These are phyloP conservation scores for Trichoderma cornu-damae DNA, from an alignment of 2,329 filamentous ascomycete genomes.

Conservation along the genomic window DNA sequence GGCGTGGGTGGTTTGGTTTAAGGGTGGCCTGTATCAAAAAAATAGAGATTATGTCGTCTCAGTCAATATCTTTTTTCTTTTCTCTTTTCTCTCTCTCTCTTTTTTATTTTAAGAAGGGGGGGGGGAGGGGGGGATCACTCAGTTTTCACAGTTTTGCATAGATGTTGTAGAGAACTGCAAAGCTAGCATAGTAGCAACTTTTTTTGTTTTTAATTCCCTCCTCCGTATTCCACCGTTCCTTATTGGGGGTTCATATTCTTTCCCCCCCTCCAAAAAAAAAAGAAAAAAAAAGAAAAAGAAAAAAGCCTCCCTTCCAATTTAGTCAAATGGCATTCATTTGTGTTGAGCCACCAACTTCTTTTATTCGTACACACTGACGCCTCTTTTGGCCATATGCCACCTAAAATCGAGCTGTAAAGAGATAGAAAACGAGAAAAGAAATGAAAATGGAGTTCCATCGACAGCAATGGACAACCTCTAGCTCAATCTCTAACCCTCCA, in stretches of 20 bases:
- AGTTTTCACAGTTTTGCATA: slow-evolving; percentile 11
- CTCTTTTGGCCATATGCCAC: slow-evolving; percentile 9
- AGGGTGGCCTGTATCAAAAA: slow-evolving; percentile 25
- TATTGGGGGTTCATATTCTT: neutral
- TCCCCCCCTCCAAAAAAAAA: neutral
- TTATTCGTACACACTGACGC: slow-evolving; percentile 25
- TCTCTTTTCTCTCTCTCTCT: too few relatives aligned
- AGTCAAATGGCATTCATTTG: slow-evolving; percentile 21
- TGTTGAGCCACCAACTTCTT: slow-evolving; percentile 23
- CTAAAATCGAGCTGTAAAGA: neutral
- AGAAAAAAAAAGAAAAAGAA: neutral
- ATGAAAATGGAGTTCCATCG: neutral
- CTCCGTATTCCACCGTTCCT: slow-evolving; percentile 19
- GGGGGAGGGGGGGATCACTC: neutral
- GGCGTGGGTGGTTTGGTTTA: slow-evolving; percentile 28
- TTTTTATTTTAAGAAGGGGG: too few relatives aligned
- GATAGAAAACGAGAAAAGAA: neutral
- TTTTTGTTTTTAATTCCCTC: neutral
- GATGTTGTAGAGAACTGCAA: slow-evolving; percentile 4
- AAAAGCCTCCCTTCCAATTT: neutral
- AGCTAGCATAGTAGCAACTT: slow-evolving; percentile 13
- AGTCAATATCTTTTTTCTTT: neutral
- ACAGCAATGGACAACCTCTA: neutral
- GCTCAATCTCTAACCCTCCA: neutral
- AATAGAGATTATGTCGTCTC: slow-evolving; percentile 10